phyloP scores from a whole-genome alignment of 2,329 filamentous ascomycete species.

The Arthrinium puccinioides region DNA sequence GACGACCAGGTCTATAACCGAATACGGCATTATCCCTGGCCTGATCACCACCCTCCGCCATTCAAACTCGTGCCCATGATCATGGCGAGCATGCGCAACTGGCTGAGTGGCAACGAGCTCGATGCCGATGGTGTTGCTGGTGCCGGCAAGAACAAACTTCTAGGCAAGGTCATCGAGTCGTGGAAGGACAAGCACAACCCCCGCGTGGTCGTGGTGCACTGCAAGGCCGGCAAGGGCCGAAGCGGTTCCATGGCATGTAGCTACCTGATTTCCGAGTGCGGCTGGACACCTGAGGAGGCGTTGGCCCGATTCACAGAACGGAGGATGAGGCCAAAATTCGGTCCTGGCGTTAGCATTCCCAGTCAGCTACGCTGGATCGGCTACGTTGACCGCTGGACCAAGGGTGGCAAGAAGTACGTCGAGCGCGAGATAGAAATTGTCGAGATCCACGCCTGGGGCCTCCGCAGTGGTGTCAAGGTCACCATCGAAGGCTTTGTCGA shows the following conservation, averaged over 20 bases:
- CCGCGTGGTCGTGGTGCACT: conserved; percentile 85
- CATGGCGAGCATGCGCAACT: conserved; percentile 87
- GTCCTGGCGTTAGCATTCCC: conserved; percentile 83
- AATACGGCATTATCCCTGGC: conserved; percentile 90
- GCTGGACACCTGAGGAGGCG: conserved; percentile 46
- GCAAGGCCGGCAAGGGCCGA: conserved; percentile 92
- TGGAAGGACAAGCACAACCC: conserved; percentile 28
- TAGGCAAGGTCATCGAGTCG: conserved; percentile 16
- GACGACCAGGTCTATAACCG: conserved; percentile 81
- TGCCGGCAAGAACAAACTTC: conserved; percentile 14
- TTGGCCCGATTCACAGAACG: conserved; percentile 62
- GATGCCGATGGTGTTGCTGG: conserved; percentile 19
- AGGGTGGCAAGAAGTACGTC: conserved; percentile 67
- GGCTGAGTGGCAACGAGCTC: conserved; percentile 54
- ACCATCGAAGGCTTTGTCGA: conserved; percentile 78
- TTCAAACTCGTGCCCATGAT: conserved; percentile 84
- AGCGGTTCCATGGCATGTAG: conserved; percentile 83
- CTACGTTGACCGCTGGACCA: conserved; percentile 84
- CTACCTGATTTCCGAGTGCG: conserved; percentile 83
- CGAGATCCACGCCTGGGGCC: conserved; percentile 84
- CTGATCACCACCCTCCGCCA: conserved; percentile 93
- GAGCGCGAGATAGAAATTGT: conserved; percentile 78
- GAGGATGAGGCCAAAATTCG: conserved; percentile 85
- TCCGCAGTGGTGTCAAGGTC: conserved; percentile 82
- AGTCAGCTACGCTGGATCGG: conserved; percentile 82